A percentile compares a stretch with the other conserved stretches of the same genome.
Conservation (phyloP, 495 filamentous ascomycete species). For the Parmelia sp. region DNA sequence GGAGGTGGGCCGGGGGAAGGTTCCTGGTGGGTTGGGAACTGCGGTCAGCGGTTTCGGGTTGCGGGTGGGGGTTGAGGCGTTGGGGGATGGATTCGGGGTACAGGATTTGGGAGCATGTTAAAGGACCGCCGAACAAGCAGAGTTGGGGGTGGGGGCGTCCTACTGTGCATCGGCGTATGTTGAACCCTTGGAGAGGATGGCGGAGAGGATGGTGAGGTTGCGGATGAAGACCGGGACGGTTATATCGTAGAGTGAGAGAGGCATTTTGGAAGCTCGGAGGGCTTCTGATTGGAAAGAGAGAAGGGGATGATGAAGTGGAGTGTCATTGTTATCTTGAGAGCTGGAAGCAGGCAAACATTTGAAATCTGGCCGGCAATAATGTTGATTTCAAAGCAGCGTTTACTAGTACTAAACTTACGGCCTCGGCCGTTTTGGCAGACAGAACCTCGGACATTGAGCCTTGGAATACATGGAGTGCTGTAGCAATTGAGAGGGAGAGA, state of each 20-base stretch:
- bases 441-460: no score
- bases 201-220: not conserved
- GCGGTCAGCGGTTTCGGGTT: not conserved
- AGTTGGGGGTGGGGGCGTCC: not conserved
- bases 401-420: no score
- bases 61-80: no score
- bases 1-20: not conserved
- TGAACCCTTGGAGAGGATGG: conserved; percentile 2
- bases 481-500: no score
- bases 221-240: conserved; percentile 3
- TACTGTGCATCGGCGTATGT: not conserved
- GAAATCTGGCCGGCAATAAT: not conserved
- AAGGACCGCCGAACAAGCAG: not conserved
- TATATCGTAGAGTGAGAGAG: conserved; percentile 10
- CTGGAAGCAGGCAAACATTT: no score
- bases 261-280: not conserved
- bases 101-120: no score
- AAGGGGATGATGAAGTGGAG: not conserved
- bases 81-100: no score
- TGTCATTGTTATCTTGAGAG: no score
- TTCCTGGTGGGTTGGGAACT: not conserved
- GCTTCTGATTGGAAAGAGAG: not conserved
- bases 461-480: no score
- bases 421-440: no score
- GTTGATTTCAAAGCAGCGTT: not conserved